Evolutionary conservation across 352 stramenopile genomes (phyloP).

Genomic region (Globisporangium iwayamae): DNA sequence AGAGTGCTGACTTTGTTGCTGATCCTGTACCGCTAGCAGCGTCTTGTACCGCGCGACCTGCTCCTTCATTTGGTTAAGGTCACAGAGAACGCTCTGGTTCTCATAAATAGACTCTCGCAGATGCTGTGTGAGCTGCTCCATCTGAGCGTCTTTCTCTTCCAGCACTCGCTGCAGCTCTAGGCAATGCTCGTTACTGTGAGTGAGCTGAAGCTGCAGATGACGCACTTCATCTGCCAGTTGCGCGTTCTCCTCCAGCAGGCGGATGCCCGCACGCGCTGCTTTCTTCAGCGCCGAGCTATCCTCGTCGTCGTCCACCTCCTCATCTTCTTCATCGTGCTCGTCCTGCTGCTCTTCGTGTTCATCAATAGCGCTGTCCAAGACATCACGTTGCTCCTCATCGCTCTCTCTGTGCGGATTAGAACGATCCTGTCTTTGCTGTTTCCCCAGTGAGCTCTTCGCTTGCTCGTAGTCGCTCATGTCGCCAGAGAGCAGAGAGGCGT

Average conservation of each 20-base stretch:
- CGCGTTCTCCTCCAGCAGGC: conserved; percentile 65
- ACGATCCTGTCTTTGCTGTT: neutral
- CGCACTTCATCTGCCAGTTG: conserved; percentile 58
- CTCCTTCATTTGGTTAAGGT: conserved; percentile 43
- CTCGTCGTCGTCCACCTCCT: conserved; percentile 17
- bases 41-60: conserved; percentile 23
- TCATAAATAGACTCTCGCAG: conserved; percentile 56
- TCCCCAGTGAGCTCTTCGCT: neutral
- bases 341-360: neutral
- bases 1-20: conserved; percentile 18
- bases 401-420: neutral
- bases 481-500: neutral
- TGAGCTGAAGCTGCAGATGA: conserved; percentile 41
- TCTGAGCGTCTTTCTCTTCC: conserved; percentile 33
- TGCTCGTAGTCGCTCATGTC: neutral
- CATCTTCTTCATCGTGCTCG: neutral
- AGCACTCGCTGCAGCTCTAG: conserved; percentile 32
- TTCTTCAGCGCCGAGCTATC: conserved; percentile 48
- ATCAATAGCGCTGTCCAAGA: neutral
- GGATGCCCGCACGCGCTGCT: conserved; percentile 61
- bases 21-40: conserved; percentile 18
- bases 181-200: conserved; percentile 34
- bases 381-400: neutral
- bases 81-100: conserved; percentile 42
- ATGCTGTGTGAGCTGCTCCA: conserved; percentile 38